Conservation (phyloP, 2,329 filamentous ascomycete species). For the Aphanocladium album region DNA sequence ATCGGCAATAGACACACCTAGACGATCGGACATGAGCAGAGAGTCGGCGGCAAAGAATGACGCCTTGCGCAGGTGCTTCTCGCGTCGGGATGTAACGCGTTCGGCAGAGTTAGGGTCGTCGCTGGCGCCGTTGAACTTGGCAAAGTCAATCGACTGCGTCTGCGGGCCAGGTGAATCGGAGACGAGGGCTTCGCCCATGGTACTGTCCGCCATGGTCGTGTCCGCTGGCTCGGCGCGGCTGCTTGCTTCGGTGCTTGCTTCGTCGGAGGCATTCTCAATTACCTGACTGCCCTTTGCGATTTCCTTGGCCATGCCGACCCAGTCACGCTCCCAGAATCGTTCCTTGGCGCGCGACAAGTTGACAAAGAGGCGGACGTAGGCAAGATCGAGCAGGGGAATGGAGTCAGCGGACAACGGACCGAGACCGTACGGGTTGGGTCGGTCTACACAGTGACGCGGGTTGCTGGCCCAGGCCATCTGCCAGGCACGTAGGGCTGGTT, state of each 20-base stretch:
- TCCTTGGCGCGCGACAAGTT: conserved; percentile 91
- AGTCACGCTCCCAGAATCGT: conserved; percentile 90
- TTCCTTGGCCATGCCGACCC: conserved; percentile 85
- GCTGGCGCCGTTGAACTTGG: conserved; percentile 27
- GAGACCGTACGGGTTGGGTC: conserved; percentile 76
- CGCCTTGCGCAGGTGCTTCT: conserved; percentile 87
- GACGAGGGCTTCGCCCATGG: conserved; percentile 41
- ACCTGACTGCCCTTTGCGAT: conserved; percentile 73
- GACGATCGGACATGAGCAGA: conserved; percentile 78
- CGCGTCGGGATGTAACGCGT: conserved; percentile 53
- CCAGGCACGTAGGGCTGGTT: conserved; percentile 91
- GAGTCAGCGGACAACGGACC: conserved; percentile 85
- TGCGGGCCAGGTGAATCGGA: conserved; percentile 49
- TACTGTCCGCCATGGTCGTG: conserved; percentile 41
- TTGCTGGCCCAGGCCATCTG: conserved; percentile 87
- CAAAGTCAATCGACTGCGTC: conserved; percentile 42
- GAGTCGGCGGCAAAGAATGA: conserved; percentile 93
- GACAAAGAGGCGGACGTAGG: conserved; percentile 88
- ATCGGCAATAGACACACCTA: conserved; percentile 81
- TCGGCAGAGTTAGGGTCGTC: conserved; percentile 9
- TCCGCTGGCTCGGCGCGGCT: conserved; percentile 24
- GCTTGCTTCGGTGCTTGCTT: conserved; percentile 43
- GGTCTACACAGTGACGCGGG: conserved; percentile 75
- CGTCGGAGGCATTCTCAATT: conserved; percentile 60
- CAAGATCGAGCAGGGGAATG: conserved; percentile 84